Conservation (phyloP, 345 rosid species). For the Syzygium jambos region DNA sequence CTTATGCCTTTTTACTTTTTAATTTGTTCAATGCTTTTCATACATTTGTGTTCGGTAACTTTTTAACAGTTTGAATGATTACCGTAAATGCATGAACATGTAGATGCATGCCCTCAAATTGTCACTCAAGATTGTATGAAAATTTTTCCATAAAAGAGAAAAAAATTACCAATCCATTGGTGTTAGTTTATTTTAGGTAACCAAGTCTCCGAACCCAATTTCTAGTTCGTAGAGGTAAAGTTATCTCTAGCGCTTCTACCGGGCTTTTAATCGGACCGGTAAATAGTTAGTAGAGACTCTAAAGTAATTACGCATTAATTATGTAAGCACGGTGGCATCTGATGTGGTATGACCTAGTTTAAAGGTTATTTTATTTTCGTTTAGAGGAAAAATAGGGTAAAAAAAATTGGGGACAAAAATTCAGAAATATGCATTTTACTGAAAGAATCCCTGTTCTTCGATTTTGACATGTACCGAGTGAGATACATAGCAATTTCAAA, state of each 20-base stretch:
- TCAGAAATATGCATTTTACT: neutral
- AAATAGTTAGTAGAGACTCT: neutral
- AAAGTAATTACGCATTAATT: too few species aligned
- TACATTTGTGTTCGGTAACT: neutral
- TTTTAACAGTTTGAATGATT: neutral
- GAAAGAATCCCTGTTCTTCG: neutral
- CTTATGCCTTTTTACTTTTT: neutral
- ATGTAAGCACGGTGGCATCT: too few species aligned
- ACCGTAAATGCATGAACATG: neutral
- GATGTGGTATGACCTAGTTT: neutral
- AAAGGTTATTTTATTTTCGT: neutral
- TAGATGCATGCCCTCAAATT: neutral
- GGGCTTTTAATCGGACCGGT: neutral
- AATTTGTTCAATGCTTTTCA: neutral
- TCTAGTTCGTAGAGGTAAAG: neutral
- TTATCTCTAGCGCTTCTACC: neutral
- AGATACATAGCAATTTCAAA: neutral
- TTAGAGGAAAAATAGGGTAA: neutral
- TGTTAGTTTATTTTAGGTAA: neutral
- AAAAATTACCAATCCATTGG: neutral
- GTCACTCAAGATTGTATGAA: neutral
- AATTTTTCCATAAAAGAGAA: neutral
- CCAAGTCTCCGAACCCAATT: neutral
- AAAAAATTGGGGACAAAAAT: neutral
- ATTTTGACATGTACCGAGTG: neutral